phyloP scores from a whole-genome alignment of 2,329 filamentous ascomycete genomes.

The Fusarium aywerte region DNA sequence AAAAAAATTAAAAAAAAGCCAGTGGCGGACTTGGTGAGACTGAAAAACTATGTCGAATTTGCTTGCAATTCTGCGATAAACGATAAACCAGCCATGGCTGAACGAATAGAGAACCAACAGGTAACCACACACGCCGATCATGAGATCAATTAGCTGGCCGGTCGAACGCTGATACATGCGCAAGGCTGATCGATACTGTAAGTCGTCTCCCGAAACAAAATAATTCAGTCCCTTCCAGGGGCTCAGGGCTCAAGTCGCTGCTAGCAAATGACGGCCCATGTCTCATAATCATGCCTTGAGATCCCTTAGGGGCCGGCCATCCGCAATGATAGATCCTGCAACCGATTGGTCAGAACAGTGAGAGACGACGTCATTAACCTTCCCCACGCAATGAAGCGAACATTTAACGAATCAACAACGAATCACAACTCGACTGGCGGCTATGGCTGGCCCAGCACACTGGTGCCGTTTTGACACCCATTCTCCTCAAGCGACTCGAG shows the following conservation, averaged over 20 bases:
- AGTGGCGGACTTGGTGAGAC: slow-evolving; percentile 3
- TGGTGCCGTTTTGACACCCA: slow-evolving; percentile 40
- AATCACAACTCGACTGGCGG: slow-evolving; percentile 40
- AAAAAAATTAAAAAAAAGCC: background rate
- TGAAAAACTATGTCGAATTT: background rate
- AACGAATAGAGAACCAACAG: background rate
- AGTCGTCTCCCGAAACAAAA: slow-evolving; percentile 32
- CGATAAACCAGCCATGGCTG: background rate
- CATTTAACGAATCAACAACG: slow-evolving; percentile 26
- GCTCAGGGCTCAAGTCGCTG: slow-evolving; percentile 19
- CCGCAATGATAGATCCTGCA: slow-evolving; percentile 33
- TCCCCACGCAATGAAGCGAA: slow-evolving; percentile 38
- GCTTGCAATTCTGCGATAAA: background rate
- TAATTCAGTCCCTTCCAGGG: slow-evolving; percentile 25
- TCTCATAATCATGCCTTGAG: slow-evolving; percentile 43
- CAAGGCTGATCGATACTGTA: slow-evolving; percentile 31
- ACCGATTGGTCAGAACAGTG: slow-evolving; percentile 41
- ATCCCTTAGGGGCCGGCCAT: slow-evolving; percentile 41
- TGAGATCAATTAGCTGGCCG: background rate
- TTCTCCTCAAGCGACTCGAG: slow-evolving; percentile 26
- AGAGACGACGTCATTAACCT: slow-evolving; percentile 44
- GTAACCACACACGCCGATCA: background rate
- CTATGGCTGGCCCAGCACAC: slow-evolving; percentile 44
- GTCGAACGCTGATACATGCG: slow-evolving; percentile 3
- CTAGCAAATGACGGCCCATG: slow-evolving; percentile 40